These are phyloP conservation scores for Trypanosoma congolense DNA, from an alignment of 208 protist genomes.

Conservation along the genomic window DNA sequence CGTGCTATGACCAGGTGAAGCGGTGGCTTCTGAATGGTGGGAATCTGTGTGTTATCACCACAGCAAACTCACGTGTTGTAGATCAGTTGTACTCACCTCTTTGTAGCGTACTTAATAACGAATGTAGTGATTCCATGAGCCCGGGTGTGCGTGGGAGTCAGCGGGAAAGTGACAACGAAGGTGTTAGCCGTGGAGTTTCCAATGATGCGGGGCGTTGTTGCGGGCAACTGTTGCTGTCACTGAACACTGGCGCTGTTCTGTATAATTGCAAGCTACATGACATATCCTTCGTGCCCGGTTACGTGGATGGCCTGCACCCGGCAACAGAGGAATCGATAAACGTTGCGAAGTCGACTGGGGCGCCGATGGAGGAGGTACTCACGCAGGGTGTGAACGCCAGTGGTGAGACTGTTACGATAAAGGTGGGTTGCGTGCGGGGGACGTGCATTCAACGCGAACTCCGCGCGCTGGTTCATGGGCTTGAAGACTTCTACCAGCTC, in stretches of 20 bases:
- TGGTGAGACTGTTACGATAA: neutral
- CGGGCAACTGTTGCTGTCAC: slow-evolving; percentile 69
- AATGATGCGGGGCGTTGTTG: neutral
- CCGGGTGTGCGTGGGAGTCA: neutral
- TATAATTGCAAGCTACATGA: slow-evolving; percentile 57
- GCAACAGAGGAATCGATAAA: slow-evolving; percentile 52
- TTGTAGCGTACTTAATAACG: slow-evolving; percentile 23
- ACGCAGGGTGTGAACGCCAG: slow-evolving; percentile 7
- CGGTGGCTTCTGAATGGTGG: slow-evolving; percentile 69
- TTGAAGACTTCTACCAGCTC: slow-evolving; percentile 41
- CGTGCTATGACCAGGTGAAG: slow-evolving; percentile 44
- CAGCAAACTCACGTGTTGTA: slow-evolving; percentile 62
- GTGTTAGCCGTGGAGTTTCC: neutral
- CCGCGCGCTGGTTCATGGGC: slow-evolving; percentile 24
- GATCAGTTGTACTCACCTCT: slow-evolving; percentile 71
- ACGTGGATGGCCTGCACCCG: slow-evolving; percentile 50
- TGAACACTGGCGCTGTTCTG: slow-evolving; percentile 78
- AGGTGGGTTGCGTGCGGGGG: slow-evolving; percentile 45
- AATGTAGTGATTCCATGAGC: neutral
- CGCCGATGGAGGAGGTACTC: slow-evolving; percentile 22
- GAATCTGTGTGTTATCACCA: slow-evolving; percentile 80
- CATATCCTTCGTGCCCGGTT: slow-evolving; percentile 45
- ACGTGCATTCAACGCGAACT: slow-evolving; percentile 56
- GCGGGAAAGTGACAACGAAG: neutral
- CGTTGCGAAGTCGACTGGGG: slow-evolving; percentile 24